A percentile compares a stretch with the other conserved stretches of the same genome.
Evolutionary conservation across 768 basidiomycete genomes (phyloP).

Genomic region (Leccinum imitatum): DNA sequence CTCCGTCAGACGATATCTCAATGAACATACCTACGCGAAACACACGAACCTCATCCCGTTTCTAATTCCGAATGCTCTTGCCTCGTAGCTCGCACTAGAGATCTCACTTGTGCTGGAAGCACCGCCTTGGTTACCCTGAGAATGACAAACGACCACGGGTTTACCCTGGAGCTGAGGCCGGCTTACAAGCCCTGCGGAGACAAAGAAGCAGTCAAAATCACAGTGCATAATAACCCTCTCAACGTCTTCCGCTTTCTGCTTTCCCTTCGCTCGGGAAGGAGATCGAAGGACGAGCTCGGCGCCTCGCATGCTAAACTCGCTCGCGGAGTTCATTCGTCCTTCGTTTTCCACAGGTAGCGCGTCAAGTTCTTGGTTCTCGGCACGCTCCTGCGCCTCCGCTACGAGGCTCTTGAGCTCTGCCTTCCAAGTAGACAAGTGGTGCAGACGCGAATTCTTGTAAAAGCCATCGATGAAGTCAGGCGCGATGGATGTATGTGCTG

Average conservation of each 20-base stretch:
- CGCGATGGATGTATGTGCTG: constrained; percentile 82
- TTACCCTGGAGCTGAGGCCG: constrained; percentile 83
- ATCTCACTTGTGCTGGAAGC: constrained; percentile 88
- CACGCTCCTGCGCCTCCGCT: constrained; percentile 71
- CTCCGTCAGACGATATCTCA: constrained; percentile 2
- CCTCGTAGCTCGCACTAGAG: constrained; percentile 93
- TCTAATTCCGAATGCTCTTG: constrained; percentile 80
- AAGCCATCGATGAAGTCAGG: constrained; percentile 86
- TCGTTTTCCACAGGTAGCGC: constrained; percentile 1
- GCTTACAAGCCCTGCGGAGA: constrained; percentile 80
- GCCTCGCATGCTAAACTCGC: constrained; percentile 51
- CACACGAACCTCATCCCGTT: constrained; percentile 90
- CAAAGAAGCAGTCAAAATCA: constrained; percentile 97
- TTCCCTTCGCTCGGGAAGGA: constrained; percentile 49
- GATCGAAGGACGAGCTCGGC: constrained; percentile 50
- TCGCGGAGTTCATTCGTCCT: neutral
- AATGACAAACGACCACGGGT: constrained; percentile 95
- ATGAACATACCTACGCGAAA: neutral
- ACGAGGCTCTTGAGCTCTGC: constrained; percentile 82
- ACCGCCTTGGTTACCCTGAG: constrained; percentile 73
- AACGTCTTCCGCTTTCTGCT: constrained; percentile 47
- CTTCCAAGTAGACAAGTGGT: constrained; percentile 91
- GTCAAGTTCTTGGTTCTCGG: constrained; percentile 42
- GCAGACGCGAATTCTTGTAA: constrained; percentile 85
- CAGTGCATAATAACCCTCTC: constrained; percentile 85